Evolutionary conservation across 176 grass and related monocot species (phyloP).

Genomic region (Puya raimondii): DNA sequence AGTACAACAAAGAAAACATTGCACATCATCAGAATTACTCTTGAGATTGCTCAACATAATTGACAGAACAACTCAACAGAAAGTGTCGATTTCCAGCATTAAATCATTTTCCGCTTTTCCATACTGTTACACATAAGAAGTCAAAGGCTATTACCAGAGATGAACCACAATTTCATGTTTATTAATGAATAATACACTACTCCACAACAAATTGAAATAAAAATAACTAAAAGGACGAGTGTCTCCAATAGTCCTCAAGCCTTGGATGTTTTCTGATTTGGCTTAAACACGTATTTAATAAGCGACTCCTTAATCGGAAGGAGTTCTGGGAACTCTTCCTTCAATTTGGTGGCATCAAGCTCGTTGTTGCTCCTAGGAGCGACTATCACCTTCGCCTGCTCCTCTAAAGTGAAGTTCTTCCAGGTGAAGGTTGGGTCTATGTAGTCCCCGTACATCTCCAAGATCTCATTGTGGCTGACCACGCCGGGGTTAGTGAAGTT

Average conservation of each 20-base stretch:
- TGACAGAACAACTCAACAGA: not conserved
- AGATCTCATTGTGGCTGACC: slow-evolving; percentile 79
- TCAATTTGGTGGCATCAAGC: slow-evolving; percentile 53
- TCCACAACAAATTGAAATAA: not conserved
- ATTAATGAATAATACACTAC: slow-evolving; percentile 2
- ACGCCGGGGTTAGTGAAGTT: slow-evolving; percentile 89
- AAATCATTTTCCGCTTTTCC: not conserved
- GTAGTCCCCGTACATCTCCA: slow-evolving; percentile 81
- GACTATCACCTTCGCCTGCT: slow-evolving; percentile 81
- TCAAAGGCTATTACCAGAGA: not conserved
- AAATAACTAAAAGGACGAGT: not conserved
- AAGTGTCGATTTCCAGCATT: not conserved
- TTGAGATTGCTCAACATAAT: not conserved
- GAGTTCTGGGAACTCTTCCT: slow-evolving; percentile 61
- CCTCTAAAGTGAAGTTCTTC: slow-evolving; percentile 79
- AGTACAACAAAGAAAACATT: too few relatives aligned
- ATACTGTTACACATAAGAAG: not conserved
- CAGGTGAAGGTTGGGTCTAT: slow-evolving; percentile 59
- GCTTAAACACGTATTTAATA: slow-evolving; percentile 60
- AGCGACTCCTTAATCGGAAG: slow-evolving; percentile 63
- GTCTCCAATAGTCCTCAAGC: slow-evolving; percentile 20
- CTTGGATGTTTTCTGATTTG: slow-evolving; percentile 47
- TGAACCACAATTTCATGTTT: not conserved
- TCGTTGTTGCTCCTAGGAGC: slow-evolving; percentile 89
- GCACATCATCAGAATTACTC: too few relatives aligned